These are phyloP conservation scores for Achaetomiella virescens DNA, from an alignment of 495 filamentous ascomycete species.

Conservation along the genomic window DNA sequence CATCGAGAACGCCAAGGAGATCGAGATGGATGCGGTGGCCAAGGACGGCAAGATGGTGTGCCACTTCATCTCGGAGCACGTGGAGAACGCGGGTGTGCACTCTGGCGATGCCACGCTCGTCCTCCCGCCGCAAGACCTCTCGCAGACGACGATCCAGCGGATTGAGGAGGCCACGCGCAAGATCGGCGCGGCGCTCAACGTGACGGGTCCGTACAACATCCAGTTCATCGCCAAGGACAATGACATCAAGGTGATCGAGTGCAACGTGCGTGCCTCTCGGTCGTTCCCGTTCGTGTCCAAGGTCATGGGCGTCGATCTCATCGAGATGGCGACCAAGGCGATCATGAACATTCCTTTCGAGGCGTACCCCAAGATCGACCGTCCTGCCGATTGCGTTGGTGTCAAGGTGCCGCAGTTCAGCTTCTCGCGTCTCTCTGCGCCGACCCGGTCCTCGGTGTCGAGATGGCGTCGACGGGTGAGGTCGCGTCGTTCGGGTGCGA, in stretches of 20 bases:
- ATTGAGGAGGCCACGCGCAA: conserved; percentile 94
- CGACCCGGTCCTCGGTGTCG: conserved; percentile 92
- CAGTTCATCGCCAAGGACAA: conserved; percentile 99
- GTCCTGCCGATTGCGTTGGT: conserved; percentile 79
- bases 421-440: conserved; percentile 92
- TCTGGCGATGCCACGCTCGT: conserved; percentile 94
- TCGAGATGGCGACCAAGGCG: conserved; percentile 98
- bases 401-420: conserved; percentile 99
- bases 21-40: conserved; percentile 94
- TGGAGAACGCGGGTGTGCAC: conserved; percentile 95
- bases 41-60: conserved; percentile 78
- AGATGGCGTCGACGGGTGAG: conserved; percentile 98
- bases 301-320: conserved; percentile 95
- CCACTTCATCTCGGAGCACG: conserved; percentile 92
- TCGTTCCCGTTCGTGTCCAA: conserved; percentile 99
- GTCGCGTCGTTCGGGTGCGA: conserved; percentile 93
- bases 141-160: conserved; percentile 76
- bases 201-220: conserved; percentile 97
- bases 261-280: conserved; percentile 91
- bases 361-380: conserved; percentile 69
- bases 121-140: conserved; percentile 89
- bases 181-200: conserved; percentile 90
- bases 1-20: conserved; percentile 94
- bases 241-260: conserved; percentile 99
- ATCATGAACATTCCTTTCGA: conserved; percentile 80